Evolutionary conservation across 768 basidiomycete genomes (phyloP), one percentile per base, ranked within the genome.

Genomic region (Termitomyces sp.): DNA sequence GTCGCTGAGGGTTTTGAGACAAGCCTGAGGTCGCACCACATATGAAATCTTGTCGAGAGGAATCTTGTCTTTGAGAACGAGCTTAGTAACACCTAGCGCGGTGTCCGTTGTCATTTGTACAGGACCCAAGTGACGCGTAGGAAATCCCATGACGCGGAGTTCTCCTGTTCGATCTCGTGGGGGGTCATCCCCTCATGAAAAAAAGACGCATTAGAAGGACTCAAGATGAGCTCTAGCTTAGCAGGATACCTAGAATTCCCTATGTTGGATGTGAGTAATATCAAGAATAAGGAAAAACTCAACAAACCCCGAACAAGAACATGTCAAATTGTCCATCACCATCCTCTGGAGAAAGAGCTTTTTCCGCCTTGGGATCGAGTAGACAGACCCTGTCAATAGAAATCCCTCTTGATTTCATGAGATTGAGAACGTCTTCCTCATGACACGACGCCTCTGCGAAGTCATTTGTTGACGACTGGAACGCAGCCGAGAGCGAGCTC

Each of bases 31-130:
- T 72, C 88, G 53, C 66, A 91, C 91, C 17, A 88, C 73, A 63
- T 87, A 93, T 1, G 85, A 84, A 52, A 98, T 94, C 42, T 88
- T 72, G 53, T 85, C 78, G 15, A 98, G 76, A 0, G 84, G 80
- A 36, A 87, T 87, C 83, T 85, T 81, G 70, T 95, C 91, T 51
- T 87, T 73, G 0, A 94, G 87, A 15, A 96, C 88, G 4, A 84
- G 73, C 70, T 94, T 95, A 0, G 94, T 93, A 4, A 97, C 96
- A 5, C 90, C 93, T 0, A 98, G 78, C 1, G 96, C 96, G 1
- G 96, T 98, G 74, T 99, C 96, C 0, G 97, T 99, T 37, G 97
- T 98, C 97, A 99, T 99, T 74, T 99, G 97, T 1, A 94, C 79
- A 2, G 86, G 77, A 0, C 94, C 95, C 8, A 99, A 79, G 72